Evolutionary conservation across 768 basidiomycete species (phyloP).

Genomic region (Amanita phalloides): DNA sequence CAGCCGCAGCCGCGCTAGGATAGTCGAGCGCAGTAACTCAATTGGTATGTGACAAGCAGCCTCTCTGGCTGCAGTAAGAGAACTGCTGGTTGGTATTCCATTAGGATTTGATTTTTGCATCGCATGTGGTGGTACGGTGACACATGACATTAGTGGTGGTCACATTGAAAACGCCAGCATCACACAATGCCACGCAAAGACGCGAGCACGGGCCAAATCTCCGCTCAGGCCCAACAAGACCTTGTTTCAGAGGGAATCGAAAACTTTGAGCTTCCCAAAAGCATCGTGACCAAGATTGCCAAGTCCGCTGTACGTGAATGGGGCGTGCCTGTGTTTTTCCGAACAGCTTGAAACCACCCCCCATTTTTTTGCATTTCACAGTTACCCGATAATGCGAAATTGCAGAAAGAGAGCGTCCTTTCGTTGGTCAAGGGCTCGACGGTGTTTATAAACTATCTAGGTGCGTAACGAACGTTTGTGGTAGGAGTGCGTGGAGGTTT

Average conservation of each 20-base stretch:
- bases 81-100: no score
- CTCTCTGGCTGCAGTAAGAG: no score
- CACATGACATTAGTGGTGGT: no score
- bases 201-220: constrained; percentile 36
- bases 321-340: not conserved
- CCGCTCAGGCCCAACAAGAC: constrained; percentile 73
- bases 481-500: not conserved
- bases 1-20: no score
- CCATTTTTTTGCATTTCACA: constrained; percentile 16
- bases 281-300: constrained; percentile 73
- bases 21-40: no score
- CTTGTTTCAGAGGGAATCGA: constrained; percentile 79
- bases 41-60: no score
- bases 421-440: constrained; percentile 85
- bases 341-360: not conserved
- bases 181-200: constrained; percentile 63
- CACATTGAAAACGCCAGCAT: no score
- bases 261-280: constrained; percentile 82
- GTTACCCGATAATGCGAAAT: constrained; percentile 78
- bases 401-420: constrained; percentile 83
- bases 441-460: constrained; percentile 90
- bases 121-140: no score
- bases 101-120: no score
- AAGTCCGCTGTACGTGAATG: constrained; percentile 56
- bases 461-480: constrained; percentile 22